Percentiles rank a stretch among this genome's conserved stretches.
Conservation (phyloP, 768 basidiomycete species). For the Kwoniella europaea region DNA sequence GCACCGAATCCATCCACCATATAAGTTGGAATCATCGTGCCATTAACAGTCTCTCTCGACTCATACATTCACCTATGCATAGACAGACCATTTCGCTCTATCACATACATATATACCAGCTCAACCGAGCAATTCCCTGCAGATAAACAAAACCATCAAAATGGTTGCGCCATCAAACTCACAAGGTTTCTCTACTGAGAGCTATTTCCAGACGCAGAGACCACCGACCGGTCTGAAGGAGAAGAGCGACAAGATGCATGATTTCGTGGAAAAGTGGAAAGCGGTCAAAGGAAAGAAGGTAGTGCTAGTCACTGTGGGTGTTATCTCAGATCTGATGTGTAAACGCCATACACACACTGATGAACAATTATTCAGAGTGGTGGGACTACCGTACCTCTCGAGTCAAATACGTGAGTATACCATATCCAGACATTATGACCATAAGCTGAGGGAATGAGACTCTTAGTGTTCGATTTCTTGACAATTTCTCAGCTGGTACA, state of each 20-base stretch:
- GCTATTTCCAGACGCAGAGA: slow-evolving; percentile 86
- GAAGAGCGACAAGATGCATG: slow-evolving; percentile 68
- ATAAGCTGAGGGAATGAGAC: slow-evolving; percentile 43
- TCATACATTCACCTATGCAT: too few species aligned
- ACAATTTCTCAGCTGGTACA: slow-evolving; percentile 99
- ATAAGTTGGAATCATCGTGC: neutral
- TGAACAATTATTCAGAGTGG: slow-evolving; percentile 71
- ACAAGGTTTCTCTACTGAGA: slow-evolving; percentile 75
- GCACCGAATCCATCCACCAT: neutral
- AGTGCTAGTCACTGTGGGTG: slow-evolving; percentile 87
- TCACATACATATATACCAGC: neutral
- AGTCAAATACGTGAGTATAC: slow-evolving; percentile 92
- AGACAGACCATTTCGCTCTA: neutral
- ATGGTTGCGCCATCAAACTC: slow-evolving; percentile 7
- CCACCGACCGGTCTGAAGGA: slow-evolving; percentile 75
- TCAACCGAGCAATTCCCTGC: neutral
- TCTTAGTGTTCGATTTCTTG: slow-evolving; percentile 91
- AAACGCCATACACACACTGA: neutral
- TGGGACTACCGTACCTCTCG: slow-evolving; percentile 95
- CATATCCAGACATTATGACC: neutral
- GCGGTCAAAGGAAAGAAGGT: slow-evolving; percentile 70
- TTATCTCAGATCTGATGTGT: too few species aligned
- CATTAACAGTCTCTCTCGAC: neutral
- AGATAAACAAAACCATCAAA: neutral
- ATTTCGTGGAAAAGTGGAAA: slow-evolving; percentile 73